phyloP scores from a whole-genome alignment of 805 yeast genomes.

The Blastobotrys americana region DNA sequence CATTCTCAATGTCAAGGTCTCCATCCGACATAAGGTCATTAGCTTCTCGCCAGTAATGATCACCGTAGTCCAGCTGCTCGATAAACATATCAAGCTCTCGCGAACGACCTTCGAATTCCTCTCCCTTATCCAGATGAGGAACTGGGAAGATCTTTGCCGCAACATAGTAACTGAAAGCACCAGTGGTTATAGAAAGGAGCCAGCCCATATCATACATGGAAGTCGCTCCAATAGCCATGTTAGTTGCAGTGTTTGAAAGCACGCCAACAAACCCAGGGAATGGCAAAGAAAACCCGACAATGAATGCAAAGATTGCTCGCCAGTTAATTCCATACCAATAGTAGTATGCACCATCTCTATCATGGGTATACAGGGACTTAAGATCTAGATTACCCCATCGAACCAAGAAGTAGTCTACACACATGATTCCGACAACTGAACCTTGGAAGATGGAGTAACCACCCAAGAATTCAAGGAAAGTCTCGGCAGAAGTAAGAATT shows the following conservation, averaged over 20 bases:
- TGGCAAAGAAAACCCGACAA: slow-evolving; percentile 14
- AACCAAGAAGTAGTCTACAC: slow-evolving; percentile 38
- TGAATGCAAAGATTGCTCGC: slow-evolving; percentile 35
- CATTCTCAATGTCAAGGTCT: not conserved
- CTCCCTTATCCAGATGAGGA: slow-evolving; percentile 4
- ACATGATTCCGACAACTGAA: slow-evolving; percentile 35
- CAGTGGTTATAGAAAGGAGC: slow-evolving; percentile 5
- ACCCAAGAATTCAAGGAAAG: slow-evolving; percentile 33
- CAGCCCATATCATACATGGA: slow-evolving; percentile 7
- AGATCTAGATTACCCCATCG: slow-evolving; percentile 37
- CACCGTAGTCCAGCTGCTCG: not conserved
- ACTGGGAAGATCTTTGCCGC: slow-evolving; percentile 1
- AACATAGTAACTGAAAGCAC: slow-evolving; percentile 3
- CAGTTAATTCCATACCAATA: slow-evolving; percentile 41
- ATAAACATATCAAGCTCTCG: slow-evolving; percentile 1
- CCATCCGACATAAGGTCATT: not conserved
- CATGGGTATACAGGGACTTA: slow-evolving; percentile 35
- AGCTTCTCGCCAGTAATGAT: not conserved
- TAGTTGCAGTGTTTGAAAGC: not conserved
- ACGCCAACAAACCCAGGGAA: slow-evolving; percentile 12
- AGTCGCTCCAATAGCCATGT: slow-evolving; percentile 1
- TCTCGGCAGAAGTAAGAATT: slow-evolving; percentile 32
- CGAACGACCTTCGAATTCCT: slow-evolving; percentile 1
- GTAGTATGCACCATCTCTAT: slow-evolving; percentile 35
- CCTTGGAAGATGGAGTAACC: slow-evolving; percentile 37